These are phyloP conservation scores for Margaritispora aquatica DNA, from an alignment of 495 filamentous ascomycete genomes.

Conservation along the genomic window DNA sequence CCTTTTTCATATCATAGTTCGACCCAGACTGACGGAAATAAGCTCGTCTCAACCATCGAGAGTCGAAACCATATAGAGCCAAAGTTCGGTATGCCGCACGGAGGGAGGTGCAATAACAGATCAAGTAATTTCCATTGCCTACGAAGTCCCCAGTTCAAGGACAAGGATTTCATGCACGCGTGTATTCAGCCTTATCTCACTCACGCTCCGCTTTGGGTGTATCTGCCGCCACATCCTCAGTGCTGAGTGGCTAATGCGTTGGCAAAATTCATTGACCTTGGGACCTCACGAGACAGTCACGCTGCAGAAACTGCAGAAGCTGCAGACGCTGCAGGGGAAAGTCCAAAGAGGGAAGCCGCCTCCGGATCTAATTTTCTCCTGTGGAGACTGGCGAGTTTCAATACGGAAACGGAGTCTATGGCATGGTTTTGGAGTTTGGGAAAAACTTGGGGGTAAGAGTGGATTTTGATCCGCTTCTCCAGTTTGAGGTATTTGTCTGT, in stretches of 20 bases:
- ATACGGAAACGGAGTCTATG: neutral
- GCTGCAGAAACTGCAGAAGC: too few relatives aligned
- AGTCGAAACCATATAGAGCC: too few relatives aligned
- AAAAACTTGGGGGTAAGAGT: too few relatives aligned
- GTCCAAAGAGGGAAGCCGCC: neutral
- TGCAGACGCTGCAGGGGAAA: neutral
- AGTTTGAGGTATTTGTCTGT: too few relatives aligned
- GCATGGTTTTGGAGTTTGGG: neutral
- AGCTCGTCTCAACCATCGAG: too few relatives aligned
- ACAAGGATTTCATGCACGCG: neutral
- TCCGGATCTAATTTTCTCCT: neutral
- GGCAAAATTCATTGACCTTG: too few relatives aligned
- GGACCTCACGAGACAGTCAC: too few relatives aligned
- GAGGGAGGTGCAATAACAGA: neutral
- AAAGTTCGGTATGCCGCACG: neutral
- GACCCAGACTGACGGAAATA: too few relatives aligned
- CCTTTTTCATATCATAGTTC: too few relatives aligned
- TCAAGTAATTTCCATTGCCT: neutral
- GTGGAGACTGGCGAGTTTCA: neutral
- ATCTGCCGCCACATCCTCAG: neutral
- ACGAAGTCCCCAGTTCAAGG: too few relatives aligned
- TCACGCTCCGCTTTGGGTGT: too few relatives aligned
- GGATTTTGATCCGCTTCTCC: neutral
- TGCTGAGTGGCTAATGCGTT: neutral
- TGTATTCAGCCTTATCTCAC: neutral